These are phyloP conservation scores for Monosporozyma siamensis DNA, from an alignment of 805 yeast species.

Conservation along the genomic window DNA sequence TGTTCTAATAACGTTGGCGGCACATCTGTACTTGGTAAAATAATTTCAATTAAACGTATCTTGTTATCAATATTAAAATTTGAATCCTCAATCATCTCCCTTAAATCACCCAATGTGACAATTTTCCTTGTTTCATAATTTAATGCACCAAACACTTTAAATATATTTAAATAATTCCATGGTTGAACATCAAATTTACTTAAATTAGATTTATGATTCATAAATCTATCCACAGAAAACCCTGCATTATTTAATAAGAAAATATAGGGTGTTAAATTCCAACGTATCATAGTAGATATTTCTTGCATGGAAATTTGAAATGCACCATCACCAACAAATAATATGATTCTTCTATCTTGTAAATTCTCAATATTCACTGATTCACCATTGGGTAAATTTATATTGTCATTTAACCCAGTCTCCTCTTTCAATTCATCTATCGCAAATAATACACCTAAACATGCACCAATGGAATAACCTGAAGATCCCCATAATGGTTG, in stretches of 20 bases:
- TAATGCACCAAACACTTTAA: constrained; percentile 48
- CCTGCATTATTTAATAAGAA: constrained; percentile 57
- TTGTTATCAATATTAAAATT: constrained; percentile 35
- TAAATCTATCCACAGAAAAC: constrained; percentile 55
- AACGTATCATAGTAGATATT: constrained; percentile 47
- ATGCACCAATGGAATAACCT: constrained; percentile 57
- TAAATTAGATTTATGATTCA: constrained; percentile 44
- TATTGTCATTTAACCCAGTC: constrained; percentile 1
- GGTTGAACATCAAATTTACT: constrained; percentile 52
- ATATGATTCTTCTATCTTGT: constrained; percentile 36
- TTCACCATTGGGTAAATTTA: not conserved
- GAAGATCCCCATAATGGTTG: constrained; percentile 61
- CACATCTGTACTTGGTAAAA: constrained; percentile 53
- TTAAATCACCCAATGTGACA: constrained; percentile 41
- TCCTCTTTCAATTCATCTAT: constrained; percentile 33
- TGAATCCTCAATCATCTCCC: constrained; percentile 33
- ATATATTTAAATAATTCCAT: constrained; percentile 44
- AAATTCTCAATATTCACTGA: not conserved
- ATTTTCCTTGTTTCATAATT: constrained; percentile 37
- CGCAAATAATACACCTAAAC: constrained; percentile 54
- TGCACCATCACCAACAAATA: constrained; percentile 63
- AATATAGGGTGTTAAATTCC: constrained; percentile 47
- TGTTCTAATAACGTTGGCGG: constrained; percentile 31
- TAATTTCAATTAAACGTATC: constrained; percentile 47
- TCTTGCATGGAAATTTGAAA: constrained; percentile 60